Evolutionary conservation across 1,139 yeast species (phyloP).

Genomic region (Nematodospora anomalae): DNA sequence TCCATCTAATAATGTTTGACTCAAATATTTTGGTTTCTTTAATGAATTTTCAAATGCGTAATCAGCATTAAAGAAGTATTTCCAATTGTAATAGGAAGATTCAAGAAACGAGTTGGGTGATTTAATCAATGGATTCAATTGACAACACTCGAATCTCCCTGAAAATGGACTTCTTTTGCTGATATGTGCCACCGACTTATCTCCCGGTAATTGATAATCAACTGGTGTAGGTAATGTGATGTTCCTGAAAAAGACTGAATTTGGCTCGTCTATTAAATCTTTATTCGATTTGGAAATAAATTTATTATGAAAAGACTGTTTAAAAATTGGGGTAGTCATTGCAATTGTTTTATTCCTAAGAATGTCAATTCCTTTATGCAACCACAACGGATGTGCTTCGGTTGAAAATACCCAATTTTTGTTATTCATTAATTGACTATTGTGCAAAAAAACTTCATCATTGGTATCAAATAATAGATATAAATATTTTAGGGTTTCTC

Average conservation of each 20-base stretch:
- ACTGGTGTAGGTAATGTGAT: conserved; percentile 18
- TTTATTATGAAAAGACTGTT: conserved; percentile 1
- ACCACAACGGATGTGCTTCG: conserved; percentile 93
- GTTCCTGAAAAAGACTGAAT: conserved; percentile 18
- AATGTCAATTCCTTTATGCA: conserved; percentile 24
- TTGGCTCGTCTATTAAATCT: conserved; percentile 6
- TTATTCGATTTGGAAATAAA: conserved; percentile 2
- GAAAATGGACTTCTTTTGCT: conserved; percentile 23
- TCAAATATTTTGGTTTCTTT: conserved; percentile 34
- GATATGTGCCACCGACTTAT: conserved; percentile 11
- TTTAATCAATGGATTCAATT: conserved; percentile 29
- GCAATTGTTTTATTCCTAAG: conserved; percentile 2
- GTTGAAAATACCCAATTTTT: conserved; percentile 80
- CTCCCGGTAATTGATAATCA: conserved; percentile 17
- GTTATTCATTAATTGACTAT: conserved; percentile 25
- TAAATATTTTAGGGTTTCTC: conserved; percentile 85
- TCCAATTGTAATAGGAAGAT: conserved; percentile 38
- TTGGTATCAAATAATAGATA: conserved; percentile 73
- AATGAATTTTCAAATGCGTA: conserved; percentile 31
- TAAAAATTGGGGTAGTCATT: background rate
- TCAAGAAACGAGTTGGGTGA: conserved; percentile 20
- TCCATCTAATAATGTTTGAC: conserved; percentile 22
- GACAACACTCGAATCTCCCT: conserved; percentile 28
- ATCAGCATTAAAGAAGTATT: conserved; percentile 43
- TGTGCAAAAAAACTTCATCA: conserved; percentile 52